Evolutionary conservation across 1,284 basidiomycete species (phyloP), one percentile per base, ranked within the genome.

Genomic region (Inonotus hispidus): DNA sequence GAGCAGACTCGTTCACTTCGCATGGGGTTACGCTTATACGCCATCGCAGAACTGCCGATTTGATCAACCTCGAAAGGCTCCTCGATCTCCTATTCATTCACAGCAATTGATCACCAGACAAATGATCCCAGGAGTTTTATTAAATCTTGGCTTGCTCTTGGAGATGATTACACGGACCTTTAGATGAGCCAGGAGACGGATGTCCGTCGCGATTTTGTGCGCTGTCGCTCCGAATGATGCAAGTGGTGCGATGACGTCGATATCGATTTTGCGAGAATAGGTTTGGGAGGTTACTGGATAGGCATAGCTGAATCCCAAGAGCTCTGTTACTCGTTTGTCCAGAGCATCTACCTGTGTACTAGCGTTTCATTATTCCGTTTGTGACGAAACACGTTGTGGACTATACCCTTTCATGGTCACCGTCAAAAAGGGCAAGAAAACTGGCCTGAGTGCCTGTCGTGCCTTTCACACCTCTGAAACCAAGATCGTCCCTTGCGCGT

Each of bases 21-120:
- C 97, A 99, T 99, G 1, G 97, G 97, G 76, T 99, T 99, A 64
- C 97, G 85, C 79, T 99, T 99, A 85, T 99, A 99, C 1, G 97
- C 96, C 96, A 99, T 99, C 16, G 95, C 95, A 1, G 91, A 93
- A 8, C 90, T 92, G n/a, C 97, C 97, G 68, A 99, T 99, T 78
- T 99, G 97, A 58, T 96, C 96, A 66, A 94, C 93, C 75, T 99
- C 97, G 73, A 99, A 99, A 0, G 97, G 97, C 72, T 99, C 97
- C 76, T 99, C 97, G 53, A 99, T 81, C 84, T 99, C 97, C 87
- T 90, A 65, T 35, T 32, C 41, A 65, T 35, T 32, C 41, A 2
- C 21, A 8, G 10, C 14, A 23, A 11, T 21, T 13, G 16, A 55
- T 55, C 37, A 55, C 29, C 16, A 14, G 19, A 19, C 46, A 23